Conservation (phyloP, 169 alveolate genomes). For the Plasmodium sp. region DNA sequence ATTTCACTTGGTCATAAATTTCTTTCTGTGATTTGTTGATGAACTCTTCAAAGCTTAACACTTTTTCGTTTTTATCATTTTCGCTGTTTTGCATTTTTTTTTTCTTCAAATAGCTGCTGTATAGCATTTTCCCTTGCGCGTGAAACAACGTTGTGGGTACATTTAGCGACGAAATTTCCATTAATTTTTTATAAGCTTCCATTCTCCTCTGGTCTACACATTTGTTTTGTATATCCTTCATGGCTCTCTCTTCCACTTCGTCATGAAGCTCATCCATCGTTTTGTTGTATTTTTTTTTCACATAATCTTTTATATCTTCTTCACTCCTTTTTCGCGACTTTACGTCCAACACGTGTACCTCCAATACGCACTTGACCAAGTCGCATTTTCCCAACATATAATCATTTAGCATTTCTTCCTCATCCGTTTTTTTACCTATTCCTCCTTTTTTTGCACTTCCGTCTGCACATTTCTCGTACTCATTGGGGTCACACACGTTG, state of each 20-base stretch:
- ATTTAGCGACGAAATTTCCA: conserved; percentile 68
- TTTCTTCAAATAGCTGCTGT: conserved; percentile 31
- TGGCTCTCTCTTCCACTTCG: conserved; percentile 56
- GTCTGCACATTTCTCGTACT: conserved; percentile 12
- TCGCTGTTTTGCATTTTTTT: conserved; percentile 19
- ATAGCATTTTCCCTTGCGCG: conserved; percentile 71
- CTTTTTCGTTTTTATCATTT: conserved; percentile 13
- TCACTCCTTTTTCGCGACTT: conserved; percentile 21
- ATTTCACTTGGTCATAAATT: conserved; percentile 66
- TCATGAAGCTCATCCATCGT: conserved; percentile 48
- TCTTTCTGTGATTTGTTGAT: conserved; percentile 55
- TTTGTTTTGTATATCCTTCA: conserved; percentile 60
- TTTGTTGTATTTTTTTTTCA: conserved; percentile 47
- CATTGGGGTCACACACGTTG: conserved; percentile 42
- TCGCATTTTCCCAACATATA: conserved; percentile 65
- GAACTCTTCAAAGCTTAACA: conserved; percentile 52
- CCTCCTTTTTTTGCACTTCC: background rate
- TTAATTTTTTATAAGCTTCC: conserved; percentile 74
- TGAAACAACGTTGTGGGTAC: conserved; percentile 62
- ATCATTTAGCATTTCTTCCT: conserved; percentile 32
- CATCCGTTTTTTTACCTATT: background rate
- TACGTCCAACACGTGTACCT: conserved; percentile 25
- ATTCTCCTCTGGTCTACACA: conserved; percentile 74
- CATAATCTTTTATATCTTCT: conserved; percentile 21
- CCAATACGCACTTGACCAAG: conserved; percentile 56